Conservation (phyloP, 176 grass and related monocot genomes). For the Panicum miliaceum region DNA sequence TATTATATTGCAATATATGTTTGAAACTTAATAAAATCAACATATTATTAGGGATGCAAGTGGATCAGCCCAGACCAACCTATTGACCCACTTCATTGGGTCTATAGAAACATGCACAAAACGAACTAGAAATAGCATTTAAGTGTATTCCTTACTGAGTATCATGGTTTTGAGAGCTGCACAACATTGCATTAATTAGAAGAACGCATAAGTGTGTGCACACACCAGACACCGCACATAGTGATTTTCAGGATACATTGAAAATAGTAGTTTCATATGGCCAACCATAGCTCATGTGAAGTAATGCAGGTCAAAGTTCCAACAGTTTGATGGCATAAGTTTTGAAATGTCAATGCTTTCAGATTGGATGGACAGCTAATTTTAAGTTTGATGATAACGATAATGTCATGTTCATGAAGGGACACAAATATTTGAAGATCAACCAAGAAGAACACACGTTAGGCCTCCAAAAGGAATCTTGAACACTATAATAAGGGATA, state of each 20-base stretch:
- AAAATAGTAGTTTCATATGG: slow-evolving; percentile 15
- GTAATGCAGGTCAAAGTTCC: neutral
- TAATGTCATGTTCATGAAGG: slow-evolving; percentile 30
- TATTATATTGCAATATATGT: neutral
- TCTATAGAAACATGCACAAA: neutral
- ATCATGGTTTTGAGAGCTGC: neutral
- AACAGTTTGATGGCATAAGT: neutral
- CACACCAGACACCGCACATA: neutral
- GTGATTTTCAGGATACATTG: neutral
- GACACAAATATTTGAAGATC: slow-evolving; percentile 28
- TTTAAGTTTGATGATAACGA: slow-evolving; percentile 11
- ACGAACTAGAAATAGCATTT: neutral
- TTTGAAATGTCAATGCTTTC: neutral
- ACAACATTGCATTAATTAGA: neutral
- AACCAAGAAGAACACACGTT: slow-evolving; percentile 30
- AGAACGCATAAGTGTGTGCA: neutral
- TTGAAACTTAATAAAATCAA: neutral
- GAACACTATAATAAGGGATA: slow-evolving; percentile 28
- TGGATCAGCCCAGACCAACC: neutral
- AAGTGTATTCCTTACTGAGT: neutral
- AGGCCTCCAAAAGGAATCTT: neutral
- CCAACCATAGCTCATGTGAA: neutral
- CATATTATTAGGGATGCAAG: neutral
- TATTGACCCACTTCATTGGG: neutral
- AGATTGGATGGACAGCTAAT: neutral